Conservation (phyloP, 495 filamentous ascomycete species). For the Aspergillus biplanus region DNA sequence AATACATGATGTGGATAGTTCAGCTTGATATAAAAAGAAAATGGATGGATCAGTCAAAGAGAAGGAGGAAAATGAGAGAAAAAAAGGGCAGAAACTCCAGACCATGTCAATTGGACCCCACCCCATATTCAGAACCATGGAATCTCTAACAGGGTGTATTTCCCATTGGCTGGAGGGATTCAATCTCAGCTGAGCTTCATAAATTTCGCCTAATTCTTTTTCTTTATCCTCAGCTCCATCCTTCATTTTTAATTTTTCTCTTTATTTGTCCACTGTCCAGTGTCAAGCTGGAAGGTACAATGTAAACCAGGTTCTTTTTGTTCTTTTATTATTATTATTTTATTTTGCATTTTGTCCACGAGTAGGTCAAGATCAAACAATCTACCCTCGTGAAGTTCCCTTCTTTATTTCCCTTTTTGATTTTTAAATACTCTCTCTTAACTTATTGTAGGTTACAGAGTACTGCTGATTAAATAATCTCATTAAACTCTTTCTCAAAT, state of each 20-base stretch:
- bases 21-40: constrained; percentile 14
- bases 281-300: not conserved
- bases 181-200: constrained; percentile 15
- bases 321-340: too few relatives aligned
- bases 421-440: not conserved
- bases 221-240: not conserved
- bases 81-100: constrained; percentile 4
- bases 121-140: constrained; percentile 30
- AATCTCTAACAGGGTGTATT: constrained; percentile 5
- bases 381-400: too few relatives aligned
- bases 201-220: constrained; percentile 8
- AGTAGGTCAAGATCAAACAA: too few relatives aligned
- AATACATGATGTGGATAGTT: constrained; percentile 14
- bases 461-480: too few relatives aligned
- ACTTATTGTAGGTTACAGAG: too few relatives aligned
- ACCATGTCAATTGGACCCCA: constrained; percentile 18
- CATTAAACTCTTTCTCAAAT: not conserved
- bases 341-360: too few relatives aligned
- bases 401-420: not conserved
- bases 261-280: not conserved
- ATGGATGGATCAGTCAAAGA: not conserved
- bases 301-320: not conserved
- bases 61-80: constrained; percentile 3
- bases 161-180: constrained; percentile 28
- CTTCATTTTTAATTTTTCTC: not conserved